Percentiles rank a stretch among this genome's conserved stretches.
Evolutionary conservation across 1,284 basidiomycete genomes (phyloP).

Genomic region (Cryptococcus maquisensis): DNA sequence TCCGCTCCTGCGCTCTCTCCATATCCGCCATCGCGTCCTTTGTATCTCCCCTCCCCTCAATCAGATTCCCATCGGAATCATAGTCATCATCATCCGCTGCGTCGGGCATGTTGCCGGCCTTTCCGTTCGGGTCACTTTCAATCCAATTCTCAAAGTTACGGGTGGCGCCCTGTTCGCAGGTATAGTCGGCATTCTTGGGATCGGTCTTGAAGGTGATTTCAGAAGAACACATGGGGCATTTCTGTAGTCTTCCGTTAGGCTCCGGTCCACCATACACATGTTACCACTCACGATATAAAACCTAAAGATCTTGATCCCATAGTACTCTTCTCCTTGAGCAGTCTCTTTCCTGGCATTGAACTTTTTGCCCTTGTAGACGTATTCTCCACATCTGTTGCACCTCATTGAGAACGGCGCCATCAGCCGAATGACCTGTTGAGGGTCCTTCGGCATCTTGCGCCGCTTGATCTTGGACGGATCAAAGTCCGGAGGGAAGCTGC

Average conservation of each 20-base stretch:
- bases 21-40: conserved; percentile 94
- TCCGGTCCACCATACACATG: no score
- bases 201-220: conserved; percentile 99
- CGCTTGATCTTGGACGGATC: conserved; percentile 95
- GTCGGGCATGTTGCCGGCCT: conserved; percentile 39
- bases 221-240: conserved; percentile 82
- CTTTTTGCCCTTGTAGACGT: conserved; percentile 92
- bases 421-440: conserved; percentile 92
- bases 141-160: conserved; percentile 74
- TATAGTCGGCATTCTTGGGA: conserved; percentile 94
- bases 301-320: conserved; percentile 77
- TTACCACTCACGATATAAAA: conserved; percentile 47
- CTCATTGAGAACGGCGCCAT: conserved; percentile 99
- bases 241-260: conserved; percentile 28
- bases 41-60: conserved; percentile 24
- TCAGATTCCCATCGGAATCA: conserved; percentile 58
- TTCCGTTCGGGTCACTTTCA: conserved; percentile 33
- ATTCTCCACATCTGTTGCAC: conserved; percentile 93
- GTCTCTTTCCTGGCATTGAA: conserved; percentile 99
- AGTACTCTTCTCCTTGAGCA: conserved; percentile 93
- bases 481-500: conserved; percentile 68
- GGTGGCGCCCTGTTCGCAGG: conserved; percentile 86
- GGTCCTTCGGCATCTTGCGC: conserved; percentile 77
- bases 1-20: conserved; percentile 85
- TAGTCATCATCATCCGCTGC: conserved; percentile 54